Evolutionary conservation across 805 yeast species (phyloP), one percentile per base, ranked within the genome.

Genomic region (Kuraishia capsulata): DNA sequence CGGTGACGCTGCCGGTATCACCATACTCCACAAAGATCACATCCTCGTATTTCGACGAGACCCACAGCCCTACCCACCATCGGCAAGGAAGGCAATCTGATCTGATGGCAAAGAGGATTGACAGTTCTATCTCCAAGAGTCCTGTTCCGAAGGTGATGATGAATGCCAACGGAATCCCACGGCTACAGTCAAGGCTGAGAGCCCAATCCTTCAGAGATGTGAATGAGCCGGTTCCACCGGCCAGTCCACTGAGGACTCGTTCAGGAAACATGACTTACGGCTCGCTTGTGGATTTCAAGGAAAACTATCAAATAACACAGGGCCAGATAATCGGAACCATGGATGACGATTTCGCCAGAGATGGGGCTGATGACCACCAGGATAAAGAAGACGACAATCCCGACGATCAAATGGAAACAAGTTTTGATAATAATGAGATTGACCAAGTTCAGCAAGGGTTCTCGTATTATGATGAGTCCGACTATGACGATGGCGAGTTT

Each of bases 271-370:
- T 17, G 5, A 16, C 33, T 5, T 31, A 16, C n/a, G 20, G 21
- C 5, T 31, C 33, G 9, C 6, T n/a, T 9, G 8, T 9, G 21
- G 20, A 16, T 17, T 19, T 19, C 10, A 19, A 14, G 19, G n/a
- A n/a, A n/a, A n/a, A n/a, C n/a, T n/a, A n/a, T n/a, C n/a, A n/a
- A n/a, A 20, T 33, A 14, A 9, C 36, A 13, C 4, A 18, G 17
- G 37, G 30, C 17, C 19, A 17, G 20, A 34, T 34, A 21, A 34
- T 34, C 31, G 37, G 37, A 14, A 34, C 37, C 5, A 34, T 34
- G 37, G 37, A 34, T 26, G 37, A 34, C 13, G 37, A 34, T 20
- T 34, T 11, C 14, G 17, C 14, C 8, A 14, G 17, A 8, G 31
- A n/a, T n/a, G n/a, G n/a, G n/a, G n/a, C n/a, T n/a, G n/a, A n/a